Percentiles rank a stretch among this genome's conserved stretches.
Conservation (phyloP, 2,329 filamentous ascomycete species). For the Coniella vitis region DNA sequence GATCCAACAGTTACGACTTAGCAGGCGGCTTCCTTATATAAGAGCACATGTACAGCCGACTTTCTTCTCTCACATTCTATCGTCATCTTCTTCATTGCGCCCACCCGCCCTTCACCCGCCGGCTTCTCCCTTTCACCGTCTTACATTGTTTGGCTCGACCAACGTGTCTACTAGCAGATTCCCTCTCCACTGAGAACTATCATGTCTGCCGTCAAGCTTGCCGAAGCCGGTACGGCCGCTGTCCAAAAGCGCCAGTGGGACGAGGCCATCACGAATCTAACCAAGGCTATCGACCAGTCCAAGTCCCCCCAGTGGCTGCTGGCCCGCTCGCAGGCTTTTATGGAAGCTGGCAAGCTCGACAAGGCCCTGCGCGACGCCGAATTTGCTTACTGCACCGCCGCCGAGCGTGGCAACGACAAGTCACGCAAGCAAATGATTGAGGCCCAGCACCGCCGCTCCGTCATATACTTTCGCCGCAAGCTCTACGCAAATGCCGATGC, state of each 20-base stretch:
- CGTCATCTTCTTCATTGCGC: too few relatives aligned
- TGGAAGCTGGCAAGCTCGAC: slow-evolving; percentile 53
- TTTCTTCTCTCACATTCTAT: too few relatives aligned
- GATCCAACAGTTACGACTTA: too few relatives aligned
- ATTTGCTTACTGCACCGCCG: slow-evolving; percentile 53
- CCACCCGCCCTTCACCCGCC: too few relatives aligned
- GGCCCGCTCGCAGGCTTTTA: slow-evolving; percentile 72
- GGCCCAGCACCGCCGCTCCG: slow-evolving; percentile 74
- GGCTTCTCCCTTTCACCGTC: too few relatives aligned
- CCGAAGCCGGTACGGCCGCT: slow-evolving; percentile 57
- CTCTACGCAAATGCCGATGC: slow-evolving; percentile 69
- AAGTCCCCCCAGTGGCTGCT: slow-evolving; percentile 73
- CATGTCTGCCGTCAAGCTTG: slow-evolving; percentile 48
- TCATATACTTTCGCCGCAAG: slow-evolving; percentile 64
- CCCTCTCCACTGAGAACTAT: slow-evolving; percentile 3
- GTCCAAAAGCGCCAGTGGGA: slow-evolving; percentile 57
- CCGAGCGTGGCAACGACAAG: slow-evolving; percentile 54
- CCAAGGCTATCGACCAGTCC: slow-evolving; percentile 57
- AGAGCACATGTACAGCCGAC: too few relatives aligned
- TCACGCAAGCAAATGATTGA: slow-evolving; percentile 65
- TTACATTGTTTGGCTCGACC: too few relatives aligned
- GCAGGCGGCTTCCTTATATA: too few relatives aligned
- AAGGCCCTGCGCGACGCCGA: slow-evolving; percentile 66
- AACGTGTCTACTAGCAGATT: too few relatives aligned
- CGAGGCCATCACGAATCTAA: slow-evolving; percentile 61